Evolutionary conservation across 306 rosid genomes (phyloP), one percentile per base, ranked within the genome.

Genomic region (Vicia sativa): DNA sequence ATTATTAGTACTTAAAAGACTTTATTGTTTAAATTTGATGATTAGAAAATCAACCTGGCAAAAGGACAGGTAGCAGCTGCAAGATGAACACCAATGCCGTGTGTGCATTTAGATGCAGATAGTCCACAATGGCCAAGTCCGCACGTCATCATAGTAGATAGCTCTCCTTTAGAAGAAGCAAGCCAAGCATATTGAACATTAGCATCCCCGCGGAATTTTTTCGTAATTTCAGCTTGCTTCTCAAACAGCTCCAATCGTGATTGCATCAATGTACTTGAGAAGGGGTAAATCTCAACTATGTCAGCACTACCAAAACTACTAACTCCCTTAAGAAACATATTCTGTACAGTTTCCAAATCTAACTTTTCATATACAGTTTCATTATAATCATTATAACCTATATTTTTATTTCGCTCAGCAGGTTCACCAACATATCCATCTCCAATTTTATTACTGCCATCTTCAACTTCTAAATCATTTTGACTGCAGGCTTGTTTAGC

Each of bases 141-240:
- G 76, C 83, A 74, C 56, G 68, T 63, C 79, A 82, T 62, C 74
- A 90, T 59, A 21, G 84, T 78, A 38, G 91, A 76, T 6, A 86
- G 70, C 41, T 85, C 93, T 54, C 49, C 79, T 72, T 85, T 83
- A 23, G 89, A 84, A 68, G 75, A 65, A 77, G 96, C 62, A 76
- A 90, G 89, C 98, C 96, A 93, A 66, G 91, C 98, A 79, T 80
- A 80, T 45, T 56, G 90, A 73, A 86, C 78, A 80, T 90, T 90
- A 9, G 96, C 87, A 67, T 83, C 82, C 19, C 87, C 93, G 4
- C 80, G 92, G 50, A 55, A 75, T 14, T 45, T 73, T 56, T 77
- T 74, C 0, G 86, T 90, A 55, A 93, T 79, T 77, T 90, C 96
- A 29, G 80, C 86, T 84, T 90, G 96, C 81, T 83, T 90, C 78